Conservation (phyloP, 2,329 filamentous ascomycete species). For the Esteya vermicola region DNA sequence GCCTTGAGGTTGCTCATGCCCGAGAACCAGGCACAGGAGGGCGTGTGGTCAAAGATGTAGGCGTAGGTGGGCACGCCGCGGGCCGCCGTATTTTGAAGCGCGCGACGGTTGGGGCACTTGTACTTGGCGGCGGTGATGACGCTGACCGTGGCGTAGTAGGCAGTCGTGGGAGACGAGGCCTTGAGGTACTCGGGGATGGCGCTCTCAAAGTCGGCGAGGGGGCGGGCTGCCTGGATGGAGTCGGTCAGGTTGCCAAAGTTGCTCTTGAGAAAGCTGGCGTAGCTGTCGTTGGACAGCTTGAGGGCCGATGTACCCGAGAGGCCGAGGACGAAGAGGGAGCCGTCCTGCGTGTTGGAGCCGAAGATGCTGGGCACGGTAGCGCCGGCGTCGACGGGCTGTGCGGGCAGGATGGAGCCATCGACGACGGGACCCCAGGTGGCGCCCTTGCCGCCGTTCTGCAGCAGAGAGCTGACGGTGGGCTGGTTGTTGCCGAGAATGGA, state of each 20-base stretch:
- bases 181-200: background rate
- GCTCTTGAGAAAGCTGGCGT: constrained; percentile 15
- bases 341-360: constrained; percentile 13
- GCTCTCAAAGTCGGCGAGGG: constrained; percentile 5
- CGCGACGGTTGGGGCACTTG: background rate
- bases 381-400: constrained; percentile 10
- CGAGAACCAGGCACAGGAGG: constrained; percentile 3
- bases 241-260: constrained; percentile 13
- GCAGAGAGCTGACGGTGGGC: background rate
- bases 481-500: background rate
- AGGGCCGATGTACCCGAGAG: constrained; percentile 6
- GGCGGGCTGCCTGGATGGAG: constrained; percentile 13
- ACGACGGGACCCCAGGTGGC: constrained; percentile 8
- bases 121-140: constrained; percentile 1
- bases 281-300: constrained; percentile 11
- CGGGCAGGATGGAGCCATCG: constrained; percentile 14
- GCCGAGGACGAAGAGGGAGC: constrained; percentile 13
- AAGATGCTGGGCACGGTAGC: constrained; percentile 14
- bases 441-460: background rate
- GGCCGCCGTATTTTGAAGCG: background rate
- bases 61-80: background rate
- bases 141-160: constrained; percentile 1
- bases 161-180: background rate
- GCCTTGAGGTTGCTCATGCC: constrained; percentile 1
- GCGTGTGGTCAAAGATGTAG: constrained; percentile 5